Evolutionary conservation across 2,329 filamentous ascomycete genomes (phyloP), one percentile per base, ranked within the genome.

Genomic region (Colletotrichum cuscutae): DNA sequence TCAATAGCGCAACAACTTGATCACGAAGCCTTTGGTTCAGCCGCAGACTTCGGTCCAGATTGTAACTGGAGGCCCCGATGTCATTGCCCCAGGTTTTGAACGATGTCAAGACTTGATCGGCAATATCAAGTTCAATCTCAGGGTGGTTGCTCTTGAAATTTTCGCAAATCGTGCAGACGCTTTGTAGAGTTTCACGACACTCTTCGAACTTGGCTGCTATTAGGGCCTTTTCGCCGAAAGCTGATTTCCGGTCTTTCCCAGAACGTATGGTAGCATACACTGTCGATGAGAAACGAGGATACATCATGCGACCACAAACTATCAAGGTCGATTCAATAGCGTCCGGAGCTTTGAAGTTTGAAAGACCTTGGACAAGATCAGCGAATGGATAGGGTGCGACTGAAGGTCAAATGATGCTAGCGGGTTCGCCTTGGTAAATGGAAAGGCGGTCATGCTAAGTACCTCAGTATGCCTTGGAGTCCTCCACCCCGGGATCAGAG

Each of bases 201-300:
- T 64, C 66, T 49, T 64, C 66, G 8, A 69, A 69, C 11, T 42
- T 62, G 32, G 59, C 66, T n/a, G 59, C 66, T 28, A 69, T 54
- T 0, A 69, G 13, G 2, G 46, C n/a, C 8, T 11, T 35, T 42
- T 67, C 58, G n/a, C 64, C 64, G 11, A 35, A 15, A 8, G 24
- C 8, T 12, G 13, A 5, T 7, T n/a, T 24, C 11, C 35, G 57
- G n/a, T 37, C 35, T 32, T 56, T 62, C 15, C 58, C 26, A 28
- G 42, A 26, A 5, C 42, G 52, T n/a, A 63, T 28, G n/a, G 22
- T 24, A 35, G 49, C 58, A 22, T 69, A 58, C 5, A 58, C 26
- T 19, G 22, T 19, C 3, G 59, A 69, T 13, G 6, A 7, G 11
- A 19, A 11, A 6, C 42, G 57, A 35, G 59, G 5, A 8, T 46